Evolutionary conservation across 2,329 filamentous ascomycete genomes (phyloP).

Genomic region (Aspergillus niger): DNA sequence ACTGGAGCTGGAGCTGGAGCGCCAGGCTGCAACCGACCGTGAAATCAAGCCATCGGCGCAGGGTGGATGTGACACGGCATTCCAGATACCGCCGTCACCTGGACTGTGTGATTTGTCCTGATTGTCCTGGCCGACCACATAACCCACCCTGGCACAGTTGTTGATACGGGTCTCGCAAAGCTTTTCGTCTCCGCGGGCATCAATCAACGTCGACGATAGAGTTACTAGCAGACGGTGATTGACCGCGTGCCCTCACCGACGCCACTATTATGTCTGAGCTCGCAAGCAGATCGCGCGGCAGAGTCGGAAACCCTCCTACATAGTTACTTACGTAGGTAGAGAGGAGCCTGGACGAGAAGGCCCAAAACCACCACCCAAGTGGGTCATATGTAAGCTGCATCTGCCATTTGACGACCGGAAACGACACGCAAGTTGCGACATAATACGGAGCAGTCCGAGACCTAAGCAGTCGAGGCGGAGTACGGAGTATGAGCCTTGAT

Average conservation of each 20-base stretch:
- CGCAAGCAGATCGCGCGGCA: slow-evolving; percentile 12
- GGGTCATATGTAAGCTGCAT: not conserved
- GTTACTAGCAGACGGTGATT: not conserved
- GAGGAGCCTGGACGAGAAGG: not conserved
- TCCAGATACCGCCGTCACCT: not conserved
- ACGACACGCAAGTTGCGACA: slow-evolving; percentile 1
- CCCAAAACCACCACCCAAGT: not conserved
- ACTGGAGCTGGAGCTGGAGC: not conserved
- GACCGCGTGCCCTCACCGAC: slow-evolving; percentile 13
- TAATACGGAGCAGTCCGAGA: not conserved
- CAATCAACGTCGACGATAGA: not conserved
- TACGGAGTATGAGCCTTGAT: not conserved
- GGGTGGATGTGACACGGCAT: slow-evolving; percentile 18
- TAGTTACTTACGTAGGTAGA: slow-evolving; percentile 5
- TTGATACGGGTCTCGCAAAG: not conserved
- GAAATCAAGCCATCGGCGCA: slow-evolving; percentile 11
- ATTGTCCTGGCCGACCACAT: not conserved
- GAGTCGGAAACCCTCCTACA: not conserved
- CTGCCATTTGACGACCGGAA: not conserved
- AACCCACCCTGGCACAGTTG: not conserved
- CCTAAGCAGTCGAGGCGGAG: not conserved
- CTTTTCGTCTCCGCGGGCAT: not conserved
- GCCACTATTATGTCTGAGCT: slow-evolving; percentile 19
- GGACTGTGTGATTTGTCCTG: slow-evolving; percentile 7
- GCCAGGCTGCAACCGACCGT: slow-evolving; percentile 7